Base-by-base conservation (phyloP, 225 moss, liverwort and hornwort genomes). In the Thuidium tamariscinum region DNA sequence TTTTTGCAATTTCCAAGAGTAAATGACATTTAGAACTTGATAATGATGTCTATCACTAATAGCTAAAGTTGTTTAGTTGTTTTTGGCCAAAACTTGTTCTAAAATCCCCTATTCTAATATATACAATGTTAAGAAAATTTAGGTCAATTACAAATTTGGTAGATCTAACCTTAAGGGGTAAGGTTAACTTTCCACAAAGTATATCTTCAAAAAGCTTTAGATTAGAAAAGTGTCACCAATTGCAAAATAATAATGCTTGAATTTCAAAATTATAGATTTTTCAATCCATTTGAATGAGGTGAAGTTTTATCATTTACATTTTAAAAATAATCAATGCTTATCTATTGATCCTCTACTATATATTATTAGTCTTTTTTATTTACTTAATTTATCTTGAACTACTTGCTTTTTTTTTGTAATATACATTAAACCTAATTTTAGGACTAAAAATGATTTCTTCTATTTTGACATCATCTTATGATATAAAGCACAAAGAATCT, bases 331-430 rank as follows among this genome's bases (percentile, higher is more conserved):
- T 15, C 23, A 70, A 6, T 70, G 9, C 8, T 70, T 70, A 26
- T 16, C 0, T 16, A 15, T 4, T 26, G 25, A 37, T 2, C 26
- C 25, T 39, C 4, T 0, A 0, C 13, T 2, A 22, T 2, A 23
- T 7, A 8, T 2, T 41, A 41, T 2, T 69, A 39, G 7, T 8
- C 14, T 5, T 25, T 68, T 42, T 15, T 7, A 2, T 13, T 68
- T 14, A 5, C 23, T 68, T 2, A 7, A 69, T 14, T 68, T 41
- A 3, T 69, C 34, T 23, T 8, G 8, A 56, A 56, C 2, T 56
- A 56, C 21, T 56, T 54, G 54, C 16, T 4, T 51, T 51, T 51
- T 12, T 51, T 51, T 52, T 4, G 52, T 3, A 52, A 54, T 54
- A 18, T 13, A 49, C 49, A 17, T 54, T 13, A 54, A 2, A 54